These are phyloP conservation scores for Aureoboletus auriporus DNA, from an alignment of 768 basidiomycete genomes.

Conservation along the genomic window DNA sequence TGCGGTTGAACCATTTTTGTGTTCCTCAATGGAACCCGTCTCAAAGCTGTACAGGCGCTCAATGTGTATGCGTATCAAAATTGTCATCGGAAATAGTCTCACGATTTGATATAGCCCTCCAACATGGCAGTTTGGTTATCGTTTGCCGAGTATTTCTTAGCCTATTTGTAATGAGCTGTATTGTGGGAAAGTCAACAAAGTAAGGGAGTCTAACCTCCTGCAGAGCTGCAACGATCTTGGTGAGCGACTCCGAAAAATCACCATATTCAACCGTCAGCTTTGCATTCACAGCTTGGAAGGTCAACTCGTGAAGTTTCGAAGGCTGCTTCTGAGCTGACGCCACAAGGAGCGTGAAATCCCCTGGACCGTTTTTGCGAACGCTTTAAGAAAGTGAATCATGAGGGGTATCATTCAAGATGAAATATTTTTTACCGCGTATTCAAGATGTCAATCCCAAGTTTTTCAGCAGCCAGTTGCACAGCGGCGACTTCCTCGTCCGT, in stretches of 20 bases:
- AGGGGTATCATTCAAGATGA: background rate
- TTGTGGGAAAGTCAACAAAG: background rate
- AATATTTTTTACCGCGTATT: constrained; percentile 64
- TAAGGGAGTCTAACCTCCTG: constrained; percentile 42
- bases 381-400: constrained; percentile 33
- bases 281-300: constrained; percentile 37
- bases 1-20: constrained; percentile 69
- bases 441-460: constrained; percentile 67
- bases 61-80: background rate
- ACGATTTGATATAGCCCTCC: constrained; percentile 77
- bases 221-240: constrained; percentile 52
- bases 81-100: constrained; percentile 14
- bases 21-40: constrained; percentile 74
- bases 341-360: constrained; percentile 66
- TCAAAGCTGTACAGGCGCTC: constrained; percentile 43
- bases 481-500: constrained; percentile 75
- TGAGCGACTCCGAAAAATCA: constrained; percentile 60
- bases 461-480: constrained; percentile 74
- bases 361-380: constrained; percentile 62
- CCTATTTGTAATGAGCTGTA: constrained; percentile 36
- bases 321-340: constrained; percentile 58
- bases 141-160: constrained; percentile 70
- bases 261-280: constrained; percentile 70
- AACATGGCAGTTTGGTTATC: constrained; percentile 72
- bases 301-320: constrained; percentile 42